Conservation (phyloP, 345 rosid species). For the Mallotus nudiflorus region DNA sequence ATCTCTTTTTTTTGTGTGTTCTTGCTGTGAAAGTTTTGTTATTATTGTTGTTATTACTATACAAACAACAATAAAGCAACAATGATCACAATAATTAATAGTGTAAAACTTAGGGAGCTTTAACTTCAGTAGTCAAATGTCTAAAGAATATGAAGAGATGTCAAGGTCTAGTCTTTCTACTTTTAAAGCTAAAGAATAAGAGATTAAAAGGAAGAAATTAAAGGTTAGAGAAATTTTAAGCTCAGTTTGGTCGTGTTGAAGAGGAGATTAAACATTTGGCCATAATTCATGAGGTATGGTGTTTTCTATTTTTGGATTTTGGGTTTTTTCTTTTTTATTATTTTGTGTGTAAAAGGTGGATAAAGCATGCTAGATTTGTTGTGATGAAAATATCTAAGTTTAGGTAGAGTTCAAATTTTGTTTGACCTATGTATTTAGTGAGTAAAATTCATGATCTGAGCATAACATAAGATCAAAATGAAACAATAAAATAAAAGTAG, state of each 20-base stretch:
- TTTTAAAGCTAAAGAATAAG: slow-evolving; percentile 92
- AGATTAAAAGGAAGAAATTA: slow-evolving; percentile 81
- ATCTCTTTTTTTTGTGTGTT: no score
- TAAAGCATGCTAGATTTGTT: neutral
- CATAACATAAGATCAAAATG: no score
- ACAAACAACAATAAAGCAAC: slow-evolving; percentile 44
- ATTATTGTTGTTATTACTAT: slow-evolving; percentile 9
- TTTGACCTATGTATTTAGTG: neutral
- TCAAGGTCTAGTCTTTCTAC: slow-evolving; percentile 81
- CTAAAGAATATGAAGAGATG: slow-evolving; percentile 95
- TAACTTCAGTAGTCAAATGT: slow-evolving; percentile 83
- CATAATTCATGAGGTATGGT: slow-evolving; percentile 71
- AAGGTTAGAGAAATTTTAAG: slow-evolving; percentile 81
- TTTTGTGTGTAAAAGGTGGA: slow-evolving; percentile 13
- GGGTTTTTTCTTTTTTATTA: neutral
- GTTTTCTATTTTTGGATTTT: neutral
- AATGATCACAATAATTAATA: slow-evolving; percentile 45
- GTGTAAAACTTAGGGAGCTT: slow-evolving; percentile 64
- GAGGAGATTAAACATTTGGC: slow-evolving; percentile 80
- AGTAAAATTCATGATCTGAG: slow-evolving; percentile 27
- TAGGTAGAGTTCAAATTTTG: neutral
- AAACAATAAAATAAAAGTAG: no score
- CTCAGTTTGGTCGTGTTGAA: slow-evolving; percentile 83
- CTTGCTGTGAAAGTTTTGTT: slow-evolving; percentile 18
- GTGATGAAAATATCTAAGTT: neutral